phyloP scores from a whole-genome alignment of 1,284 basidiomycete species.

The Rhizoctonia solani region DNA sequence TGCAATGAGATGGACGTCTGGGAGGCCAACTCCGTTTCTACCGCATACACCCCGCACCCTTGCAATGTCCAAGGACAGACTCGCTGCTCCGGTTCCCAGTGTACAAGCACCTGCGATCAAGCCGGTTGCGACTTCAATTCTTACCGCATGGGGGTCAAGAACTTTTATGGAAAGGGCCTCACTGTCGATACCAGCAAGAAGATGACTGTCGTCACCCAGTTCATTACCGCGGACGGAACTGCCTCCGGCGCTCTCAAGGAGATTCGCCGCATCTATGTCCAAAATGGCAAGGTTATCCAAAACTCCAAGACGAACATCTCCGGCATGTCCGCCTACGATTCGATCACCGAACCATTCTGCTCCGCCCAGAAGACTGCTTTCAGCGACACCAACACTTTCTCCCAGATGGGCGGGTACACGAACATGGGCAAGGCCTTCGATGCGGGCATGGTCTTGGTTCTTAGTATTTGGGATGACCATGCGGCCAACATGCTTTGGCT shows the following conservation, averaged over 20 bases:
- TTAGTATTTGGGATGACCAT: slow-evolving; percentile 63
- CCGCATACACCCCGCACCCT: slow-evolving; percentile 52
- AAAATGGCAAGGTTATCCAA: slow-evolving; percentile 56
- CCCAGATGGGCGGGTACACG: slow-evolving; percentile 51
- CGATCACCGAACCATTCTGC: slow-evolving; percentile 52
- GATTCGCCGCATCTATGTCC: slow-evolving; percentile 60
- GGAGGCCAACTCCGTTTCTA: slow-evolving; percentile 53
- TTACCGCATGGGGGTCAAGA: slow-evolving; percentile 55
- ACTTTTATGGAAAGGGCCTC: slow-evolving; percentile 51
- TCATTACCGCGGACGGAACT: slow-evolving; percentile 55
- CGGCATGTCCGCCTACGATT: slow-evolving; percentile 44
- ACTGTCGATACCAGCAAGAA: slow-evolving; percentile 54
- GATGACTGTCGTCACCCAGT: slow-evolving; percentile 61
- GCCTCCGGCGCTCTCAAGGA: slow-evolving; percentile 53
- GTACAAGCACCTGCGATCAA: slow-evolving; percentile 45
- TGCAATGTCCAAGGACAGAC: slow-evolving; percentile 32
- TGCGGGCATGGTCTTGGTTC: slow-evolving; percentile 58
- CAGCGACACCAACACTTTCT: slow-evolving; percentile 54
- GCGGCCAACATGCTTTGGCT: slow-evolving; percentile 63
- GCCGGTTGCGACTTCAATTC: slow-evolving; percentile 63
- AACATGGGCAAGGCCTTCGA: slow-evolving; percentile 53
- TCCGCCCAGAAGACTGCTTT: slow-evolving; percentile 51
- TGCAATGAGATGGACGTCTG: slow-evolving; percentile 40
- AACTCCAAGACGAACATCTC: slow-evolving; percentile 51
- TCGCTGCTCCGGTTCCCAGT: slow-evolving; percentile 39